Base-by-base conservation (phyloP, 805 yeast species). In the Candida piceae region DNA sequence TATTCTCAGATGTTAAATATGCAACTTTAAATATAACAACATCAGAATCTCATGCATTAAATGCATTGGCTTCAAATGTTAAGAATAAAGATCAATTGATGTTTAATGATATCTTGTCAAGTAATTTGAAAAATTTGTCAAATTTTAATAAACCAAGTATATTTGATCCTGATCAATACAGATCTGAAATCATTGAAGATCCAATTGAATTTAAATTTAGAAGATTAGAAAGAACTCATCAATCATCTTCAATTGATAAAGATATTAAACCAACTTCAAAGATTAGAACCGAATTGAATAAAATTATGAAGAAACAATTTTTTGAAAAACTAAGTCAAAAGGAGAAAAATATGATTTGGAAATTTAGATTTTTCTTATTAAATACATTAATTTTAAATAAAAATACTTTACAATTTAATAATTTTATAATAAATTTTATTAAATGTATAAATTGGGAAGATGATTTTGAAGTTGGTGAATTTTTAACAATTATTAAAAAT, bases 401-500 rank as follows among this genome's bases (percentile, higher is more conserved):
- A 15, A 63, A 58, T 39, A 52, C 50, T 13, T 43, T 57, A 5
- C 63, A 63, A 20, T 58, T 62, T 34, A 65, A 61, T 29, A 63
- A 63, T 32, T 60, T 61, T 27, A 46, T 60, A 13, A 58, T 63
- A 16, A 90, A 90, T 58, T 80, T 93, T 42, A 70, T 90, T 45
- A 87, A 88, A 57, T 80, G 94, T 30, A 84, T 89, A 13, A 81
- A 89, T 48, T 84, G 97, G 85, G 85, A 77, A 25, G 94, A 88
- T 57, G 84, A 83, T 42, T 64, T 69, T 36, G 98, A 90, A 62
- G 76, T 83, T 20, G 72, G 68, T 29, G 95, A 87, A 53, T 90
- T 88, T 8, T 71, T 86, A 34, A 50, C 45, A 6, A 60, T 62
- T 26, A 47, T 60, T n/a, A 53, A 52, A 24, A 63, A 64, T 27